phyloP scores from a whole-genome alignment of 495 filamentous ascomycete genomes.

The Xylaria intraflava region DNA sequence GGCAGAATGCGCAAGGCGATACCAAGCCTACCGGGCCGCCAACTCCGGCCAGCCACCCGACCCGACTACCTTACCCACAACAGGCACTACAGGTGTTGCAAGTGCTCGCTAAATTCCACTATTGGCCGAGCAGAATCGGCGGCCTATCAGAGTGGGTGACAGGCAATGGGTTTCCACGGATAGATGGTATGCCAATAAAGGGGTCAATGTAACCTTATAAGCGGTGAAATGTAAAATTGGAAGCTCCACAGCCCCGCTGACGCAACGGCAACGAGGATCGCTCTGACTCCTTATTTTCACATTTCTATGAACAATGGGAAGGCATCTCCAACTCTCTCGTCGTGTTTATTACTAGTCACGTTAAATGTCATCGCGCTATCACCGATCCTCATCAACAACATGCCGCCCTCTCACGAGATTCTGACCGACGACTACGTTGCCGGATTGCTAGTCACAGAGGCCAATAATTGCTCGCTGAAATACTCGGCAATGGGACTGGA shows the following conservation, averaged over 20 bases:
- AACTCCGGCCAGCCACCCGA: too few relatives aligned
- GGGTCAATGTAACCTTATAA: too few relatives aligned
- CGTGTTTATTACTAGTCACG: background rate
- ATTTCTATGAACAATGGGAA: background rate
- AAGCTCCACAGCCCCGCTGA: background rate
- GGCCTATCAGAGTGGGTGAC: too few relatives aligned
- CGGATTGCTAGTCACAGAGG: conserved; percentile 64
- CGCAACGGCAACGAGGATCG: background rate
- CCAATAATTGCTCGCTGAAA: conserved; percentile 56
- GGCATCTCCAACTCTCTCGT: background rate
- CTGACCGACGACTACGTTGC: conserved; percentile 71
- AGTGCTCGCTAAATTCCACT: too few relatives aligned
- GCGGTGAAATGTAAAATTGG: background rate
- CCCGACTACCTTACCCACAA: too few relatives aligned
- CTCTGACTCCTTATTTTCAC: background rate
- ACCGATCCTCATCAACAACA: conserved; percentile 4
- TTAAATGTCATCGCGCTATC: background rate
- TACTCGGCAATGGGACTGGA: conserved; percentile 68
- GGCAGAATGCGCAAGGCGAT: too few relatives aligned
- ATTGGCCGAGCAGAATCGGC: too few relatives aligned
- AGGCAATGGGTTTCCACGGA: too few relatives aligned
- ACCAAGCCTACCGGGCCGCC: too few relatives aligned
- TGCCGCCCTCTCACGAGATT: conserved; percentile 33
- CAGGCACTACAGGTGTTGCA: too few relatives aligned
- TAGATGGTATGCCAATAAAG: too few relatives aligned